A percentile compares a stretch with the other conserved stretches of the same genome.
Conservation (phyloP, 2,329 filamentous ascomycete species). For the Raffaelea arxii region DNA sequence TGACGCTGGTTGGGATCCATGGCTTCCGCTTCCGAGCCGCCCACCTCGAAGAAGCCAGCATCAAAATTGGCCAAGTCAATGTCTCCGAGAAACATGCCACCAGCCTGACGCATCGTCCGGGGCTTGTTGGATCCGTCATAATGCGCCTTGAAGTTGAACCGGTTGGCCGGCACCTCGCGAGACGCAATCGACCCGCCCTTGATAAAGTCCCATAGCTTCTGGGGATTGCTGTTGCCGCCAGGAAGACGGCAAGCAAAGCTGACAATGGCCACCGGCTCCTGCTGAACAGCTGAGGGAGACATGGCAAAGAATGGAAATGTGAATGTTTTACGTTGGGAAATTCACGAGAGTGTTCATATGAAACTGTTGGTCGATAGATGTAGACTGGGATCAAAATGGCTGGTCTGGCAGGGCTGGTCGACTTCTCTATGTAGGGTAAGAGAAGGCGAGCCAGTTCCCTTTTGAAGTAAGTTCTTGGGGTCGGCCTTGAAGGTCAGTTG, state of each 20-base stretch:
- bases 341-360: too few relatives aligned
- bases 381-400: too few relatives aligned
- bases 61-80: slow-evolving; percentile 20
- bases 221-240: neutral
- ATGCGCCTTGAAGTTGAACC: neutral
- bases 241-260: neutral
- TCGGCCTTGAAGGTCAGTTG: too few relatives aligned
- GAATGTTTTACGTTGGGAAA: too few relatives aligned
- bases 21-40: slow-evolving; percentile 25
- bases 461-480: too few relatives aligned
- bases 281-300: too few relatives aligned
- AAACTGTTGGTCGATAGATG: too few relatives aligned
- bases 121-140: neutral
- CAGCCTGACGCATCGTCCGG: neutral
- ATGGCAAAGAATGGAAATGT: too few relatives aligned
- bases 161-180: neutral
- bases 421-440: too few relatives aligned
- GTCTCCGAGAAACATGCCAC: neutral
- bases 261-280: neutral
- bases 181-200: too few relatives aligned
- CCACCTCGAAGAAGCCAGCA: slow-evolving; percentile 28
- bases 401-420: too few relatives aligned
- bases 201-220: neutral
- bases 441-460: too few relatives aligned
- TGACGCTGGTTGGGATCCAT: slow-evolving; percentile 26